A percentile compares a stretch with the other conserved stretches of the same genome.
Evolutionary conservation across 257 asterid species (phyloP).

Genomic region (Solanum neorickii): DNA sequence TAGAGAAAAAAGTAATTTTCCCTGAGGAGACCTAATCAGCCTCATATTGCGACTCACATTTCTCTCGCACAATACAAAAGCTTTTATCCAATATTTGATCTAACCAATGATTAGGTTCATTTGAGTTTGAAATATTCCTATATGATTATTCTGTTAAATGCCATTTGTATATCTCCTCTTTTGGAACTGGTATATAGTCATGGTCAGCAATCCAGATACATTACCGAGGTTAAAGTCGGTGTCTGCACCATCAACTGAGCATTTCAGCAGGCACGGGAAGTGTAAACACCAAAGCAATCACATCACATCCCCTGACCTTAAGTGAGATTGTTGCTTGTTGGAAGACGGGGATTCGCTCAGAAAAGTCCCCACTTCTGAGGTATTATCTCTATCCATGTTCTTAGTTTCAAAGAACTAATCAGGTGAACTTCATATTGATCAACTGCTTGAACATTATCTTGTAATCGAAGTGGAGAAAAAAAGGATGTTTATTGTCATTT

Average conservation of each 20-base stretch:
- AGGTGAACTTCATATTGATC: slow-evolving; percentile 40
- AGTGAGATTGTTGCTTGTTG: slow-evolving; percentile 36
- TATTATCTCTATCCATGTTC: background rate
- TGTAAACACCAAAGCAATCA: slow-evolving; percentile 55
- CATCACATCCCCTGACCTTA: slow-evolving; percentile 62
- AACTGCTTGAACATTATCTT: slow-evolving; percentile 80
- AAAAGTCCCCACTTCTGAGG: background rate
- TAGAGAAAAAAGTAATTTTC: background rate
- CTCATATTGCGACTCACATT: background rate
- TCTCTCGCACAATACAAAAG: background rate
- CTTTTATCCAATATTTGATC: background rate
- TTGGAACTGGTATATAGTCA: slow-evolving; percentile 20
- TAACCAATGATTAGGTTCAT: background rate
- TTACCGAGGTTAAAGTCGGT: slow-evolving; percentile 30
- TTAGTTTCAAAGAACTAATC: slow-evolving; percentile 3
- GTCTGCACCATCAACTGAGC: slow-evolving; percentile 31
- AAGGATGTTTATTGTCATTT: slow-evolving; percentile 22
- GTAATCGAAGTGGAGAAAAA: slow-evolving; percentile 66
- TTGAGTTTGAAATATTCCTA: background rate
- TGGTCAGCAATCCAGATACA: slow-evolving; percentile 39
- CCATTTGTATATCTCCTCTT: slow-evolving; percentile 61
- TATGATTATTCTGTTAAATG: background rate
- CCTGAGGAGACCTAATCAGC: background rate
- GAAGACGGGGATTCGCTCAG: slow-evolving; percentile 1
- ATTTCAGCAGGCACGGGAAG: slow-evolving; percentile 48